Evolutionary conservation across 768 basidiomycete genomes (phyloP), one percentile per base, ranked within the genome.

Genomic region (Leucocoprinus birnbaumii): DNA sequence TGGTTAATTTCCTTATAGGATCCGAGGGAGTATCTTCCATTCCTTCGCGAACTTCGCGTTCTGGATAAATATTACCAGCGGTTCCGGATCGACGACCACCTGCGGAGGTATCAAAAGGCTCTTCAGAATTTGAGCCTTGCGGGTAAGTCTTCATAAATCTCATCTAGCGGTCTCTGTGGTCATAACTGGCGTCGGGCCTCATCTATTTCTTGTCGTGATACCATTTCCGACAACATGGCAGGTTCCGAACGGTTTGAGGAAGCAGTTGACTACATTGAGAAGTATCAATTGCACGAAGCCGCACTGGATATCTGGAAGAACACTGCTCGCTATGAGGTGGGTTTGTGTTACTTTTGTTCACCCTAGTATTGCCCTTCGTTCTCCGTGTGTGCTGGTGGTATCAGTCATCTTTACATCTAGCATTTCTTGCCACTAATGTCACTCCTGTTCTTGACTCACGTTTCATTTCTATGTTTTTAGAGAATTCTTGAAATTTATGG

Each of bases 21-120:
- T 68, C 97, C 97, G 5, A 80, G 94, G 62, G 97, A 99, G 66
- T 99, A 99, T 64, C 83, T 99, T 0, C 97, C 97, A 0, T 98
- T 99, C 84, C 79, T 99, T 27, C 85, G 93, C 8, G 92, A 96
- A 60, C 78, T 99, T 7, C 83, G 91, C 18, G 79, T 86, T 0
- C 70, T 93, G 62, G 89, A 93, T 43, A 82, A 81, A 55, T 80
- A 83, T 64, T 91, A 96, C 63, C 95, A 98, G 61, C 74, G 84
- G 43, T 97, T 91, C 74, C 82, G 82, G 60, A 98, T 99, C 55
- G 95, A 99, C 64, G 94, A 98, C 63, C 86, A 98, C 66, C 79
- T 98, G 38, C 84, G 83, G 65, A 82, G 91, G 27, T 72, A 89
- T 60, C 76, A 78, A 47, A 87, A 79, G 52, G 96, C 96, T 2